Conservation (phyloP, 2,329 filamentous ascomycete species). For the Cladophialophora chaetospira region DNA sequence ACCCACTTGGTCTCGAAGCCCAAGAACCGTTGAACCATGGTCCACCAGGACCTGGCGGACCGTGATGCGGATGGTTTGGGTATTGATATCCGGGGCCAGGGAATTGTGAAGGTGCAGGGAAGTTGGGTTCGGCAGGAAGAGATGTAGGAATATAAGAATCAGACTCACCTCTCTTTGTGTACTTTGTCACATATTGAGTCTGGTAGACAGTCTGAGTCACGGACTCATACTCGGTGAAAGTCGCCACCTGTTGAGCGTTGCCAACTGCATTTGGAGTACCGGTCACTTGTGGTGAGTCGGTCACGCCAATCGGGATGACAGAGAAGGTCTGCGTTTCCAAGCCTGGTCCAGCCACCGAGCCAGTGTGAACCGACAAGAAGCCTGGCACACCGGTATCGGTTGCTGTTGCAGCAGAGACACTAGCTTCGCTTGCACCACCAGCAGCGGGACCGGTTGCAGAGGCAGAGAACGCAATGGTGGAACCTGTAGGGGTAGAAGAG, state of each 20-base stretch:
- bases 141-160: background rate
- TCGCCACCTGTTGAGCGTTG: constrained; percentile 19
- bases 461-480: constrained; percentile 26
- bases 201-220: constrained; percentile 24
- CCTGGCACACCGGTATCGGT: constrained; percentile 18
- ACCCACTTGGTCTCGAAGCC: background rate
- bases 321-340: constrained; percentile 28
- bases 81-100: background rate
- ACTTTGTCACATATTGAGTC: constrained; percentile 25
- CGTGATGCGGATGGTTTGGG: background rate
- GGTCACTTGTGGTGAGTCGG: constrained; percentile 12
- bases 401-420: constrained; percentile 21
- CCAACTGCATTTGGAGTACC: constrained; percentile 10
- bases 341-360: constrained; percentile 23
- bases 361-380: constrained; percentile 28
- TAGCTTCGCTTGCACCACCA: constrained; percentile 30
- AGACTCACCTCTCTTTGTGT: constrained; percentile 28
- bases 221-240: constrained; percentile 27
- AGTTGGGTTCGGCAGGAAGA: background rate
- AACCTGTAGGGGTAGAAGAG: constrained; percentile 18
- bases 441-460: constrained; percentile 25
- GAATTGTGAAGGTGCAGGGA: background rate
- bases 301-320: constrained; percentile 23
- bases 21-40: background rate
- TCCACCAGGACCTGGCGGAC: background rate